These are phyloP conservation scores for Didymella pinodella DNA, from an alignment of 2,329 filamentous ascomycete genomes.

Conservation along the genomic window DNA sequence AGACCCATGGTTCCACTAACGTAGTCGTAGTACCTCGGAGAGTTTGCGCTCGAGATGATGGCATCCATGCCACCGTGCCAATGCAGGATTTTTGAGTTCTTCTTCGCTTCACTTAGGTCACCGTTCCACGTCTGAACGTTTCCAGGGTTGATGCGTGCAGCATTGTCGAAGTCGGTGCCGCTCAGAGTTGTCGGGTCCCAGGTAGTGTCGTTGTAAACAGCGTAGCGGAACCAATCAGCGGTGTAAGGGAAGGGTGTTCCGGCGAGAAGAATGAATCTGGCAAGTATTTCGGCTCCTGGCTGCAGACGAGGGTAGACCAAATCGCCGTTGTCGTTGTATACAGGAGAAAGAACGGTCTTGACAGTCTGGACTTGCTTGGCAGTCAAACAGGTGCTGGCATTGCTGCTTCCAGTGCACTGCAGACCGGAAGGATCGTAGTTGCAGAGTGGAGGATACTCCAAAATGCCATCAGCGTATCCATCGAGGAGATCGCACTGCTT, in stretches of 20 bases:
- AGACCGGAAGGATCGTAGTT: constrained; percentile 53
- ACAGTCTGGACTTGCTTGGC: constrained; percentile 55
- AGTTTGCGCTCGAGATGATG: constrained; percentile 57
- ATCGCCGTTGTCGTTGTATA: constrained; percentile 54
- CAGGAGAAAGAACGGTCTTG: constrained; percentile 53
- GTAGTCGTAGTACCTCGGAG: constrained; percentile 59
- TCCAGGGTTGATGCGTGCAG: constrained; percentile 48
- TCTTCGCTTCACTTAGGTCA: constrained; percentile 48
- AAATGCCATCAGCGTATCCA: constrained; percentile 58
- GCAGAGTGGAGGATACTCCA: constrained; percentile 58
- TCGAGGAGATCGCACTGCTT: constrained; percentile 61
- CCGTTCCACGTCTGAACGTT: constrained; percentile 54
- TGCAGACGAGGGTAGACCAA: constrained; percentile 62
- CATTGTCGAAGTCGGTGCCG: constrained; percentile 53
- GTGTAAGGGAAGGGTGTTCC: constrained; percentile 55
- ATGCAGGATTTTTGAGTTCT: constrained; percentile 57
- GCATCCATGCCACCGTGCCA: constrained; percentile 57
- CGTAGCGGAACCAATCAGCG: constrained; percentile 60
- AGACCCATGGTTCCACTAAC: constrained; percentile 56
- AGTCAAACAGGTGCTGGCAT: constrained; percentile 55
- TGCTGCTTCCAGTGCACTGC: constrained; percentile 44
- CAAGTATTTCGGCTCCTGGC: constrained; percentile 56
- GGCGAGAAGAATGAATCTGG: constrained; percentile 49
- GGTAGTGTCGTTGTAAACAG: constrained; percentile 55
- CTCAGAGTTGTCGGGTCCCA: constrained; percentile 54